phyloP scores from a whole-genome alignment of 345 rosid genomes.

The Gossypium stocksii region DNA sequence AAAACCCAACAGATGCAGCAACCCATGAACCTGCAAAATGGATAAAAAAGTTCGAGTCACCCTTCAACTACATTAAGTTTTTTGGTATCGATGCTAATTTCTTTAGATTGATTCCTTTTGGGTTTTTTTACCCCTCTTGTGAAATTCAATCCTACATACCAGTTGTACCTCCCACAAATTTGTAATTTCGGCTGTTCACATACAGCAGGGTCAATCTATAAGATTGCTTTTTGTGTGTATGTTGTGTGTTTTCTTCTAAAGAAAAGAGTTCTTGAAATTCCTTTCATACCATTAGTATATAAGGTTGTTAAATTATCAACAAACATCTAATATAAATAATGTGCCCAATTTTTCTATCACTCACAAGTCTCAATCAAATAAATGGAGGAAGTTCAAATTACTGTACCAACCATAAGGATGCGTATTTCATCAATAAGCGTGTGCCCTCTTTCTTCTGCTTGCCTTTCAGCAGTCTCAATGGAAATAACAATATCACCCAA shows the following conservation, averaged over 20 bases:
- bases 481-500: constrained; percentile 94
- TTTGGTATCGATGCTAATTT: background rate
- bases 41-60: background rate
- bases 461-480: constrained; percentile 85
- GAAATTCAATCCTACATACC: constrained; percentile 3
- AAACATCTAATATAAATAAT: background rate
- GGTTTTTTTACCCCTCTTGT: background rate
- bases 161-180: background rate
- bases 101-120: background rate
- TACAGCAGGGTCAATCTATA: constrained; percentile 1
- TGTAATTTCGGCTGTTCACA: background rate
- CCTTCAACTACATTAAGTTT: background rate
- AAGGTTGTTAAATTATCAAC: constrained; percentile 4
- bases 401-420: constrained; percentile 60
- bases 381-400: constrained; percentile 4
- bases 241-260: background rate
- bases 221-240: background rate
- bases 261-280: constrained; percentile 1
- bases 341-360: background rate
- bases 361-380: constrained; percentile 3
- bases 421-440: constrained; percentile 88
- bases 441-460: constrained; percentile 91
- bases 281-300: background rate
- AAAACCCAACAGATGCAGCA: constrained; percentile 87
- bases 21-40: constrained; percentile 74